phyloP scores from a whole-genome alignment of 768 basidiomycete genomes.

The Leccinum variicolor region DNA sequence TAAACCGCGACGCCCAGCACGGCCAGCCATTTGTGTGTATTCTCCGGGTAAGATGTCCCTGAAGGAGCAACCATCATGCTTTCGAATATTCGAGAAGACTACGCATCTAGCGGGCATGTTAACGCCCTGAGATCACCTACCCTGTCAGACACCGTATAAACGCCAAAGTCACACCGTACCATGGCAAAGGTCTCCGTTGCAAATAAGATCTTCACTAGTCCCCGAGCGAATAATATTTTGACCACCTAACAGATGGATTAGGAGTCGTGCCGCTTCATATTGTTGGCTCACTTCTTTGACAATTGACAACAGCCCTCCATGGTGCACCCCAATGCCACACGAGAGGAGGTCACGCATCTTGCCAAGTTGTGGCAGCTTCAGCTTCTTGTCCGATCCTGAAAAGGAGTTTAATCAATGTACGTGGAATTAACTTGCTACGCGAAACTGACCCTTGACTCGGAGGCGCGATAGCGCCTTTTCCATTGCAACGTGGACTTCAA shows the following conservation, averaged over 20 bases:
- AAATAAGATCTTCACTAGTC: constrained; percentile 93
- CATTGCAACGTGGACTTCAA: constrained; percentile 92
- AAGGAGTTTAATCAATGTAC: constrained; percentile 2
- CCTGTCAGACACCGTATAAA: constrained; percentile 9
- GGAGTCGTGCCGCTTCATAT: not conserved
- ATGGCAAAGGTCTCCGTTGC: constrained; percentile 99
- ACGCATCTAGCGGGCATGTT: constrained; percentile 99
- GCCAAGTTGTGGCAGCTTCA: constrained; percentile 90
- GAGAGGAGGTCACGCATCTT: constrained; percentile 86
- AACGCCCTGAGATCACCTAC: constrained; percentile 64
- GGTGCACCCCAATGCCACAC: constrained; percentile 95
- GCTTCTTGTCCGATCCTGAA: constrained; percentile 83
- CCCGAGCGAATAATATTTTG: constrained; percentile 93
- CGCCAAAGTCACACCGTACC: constrained; percentile 45
- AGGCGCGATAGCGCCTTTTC: constrained; percentile 89
- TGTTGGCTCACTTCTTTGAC: constrained; percentile 82
- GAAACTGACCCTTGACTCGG: constrained; percentile 70
- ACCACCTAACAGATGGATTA: constrained; percentile 60
- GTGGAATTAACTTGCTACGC: not conserved
- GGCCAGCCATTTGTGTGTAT: constrained; percentile 99
- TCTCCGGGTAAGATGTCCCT: constrained; percentile 88
- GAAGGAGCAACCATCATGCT: constrained; percentile 93
- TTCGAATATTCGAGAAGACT: constrained; percentile 91
- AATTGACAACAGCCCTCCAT: constrained; percentile 92
- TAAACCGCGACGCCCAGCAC: constrained; percentile 93